Evolutionary conservation across 768 basidiomycete genomes (phyloP), one percentile per base, ranked within the genome.

Genomic region (Kwoniella mangroviensis): DNA sequence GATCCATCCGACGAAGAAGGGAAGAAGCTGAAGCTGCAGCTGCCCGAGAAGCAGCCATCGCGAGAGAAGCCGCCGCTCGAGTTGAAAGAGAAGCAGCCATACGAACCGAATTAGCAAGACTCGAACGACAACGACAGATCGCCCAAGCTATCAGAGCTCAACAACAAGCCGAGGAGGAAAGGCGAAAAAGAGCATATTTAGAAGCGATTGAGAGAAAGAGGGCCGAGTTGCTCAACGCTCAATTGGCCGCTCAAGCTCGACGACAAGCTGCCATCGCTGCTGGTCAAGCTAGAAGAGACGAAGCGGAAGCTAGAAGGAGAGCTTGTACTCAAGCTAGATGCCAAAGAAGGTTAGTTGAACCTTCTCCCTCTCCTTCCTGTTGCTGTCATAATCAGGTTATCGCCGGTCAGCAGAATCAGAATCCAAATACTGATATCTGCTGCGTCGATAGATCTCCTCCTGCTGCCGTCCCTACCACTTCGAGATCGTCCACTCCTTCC

Each of bases 1-100:
- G 68, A 42, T 41, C 70, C 11, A 75, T 80, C 65, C 79, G 72
- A 59, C 72, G 70, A 56, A 68, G 77, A n/a, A 64, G 70, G 15
- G 66, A 78, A 65, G 70, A 65, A 49, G 72, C 71, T 49, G 54
- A 71, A 52, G 62, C 63, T 54, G 58, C 49, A 57, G 69, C 66
- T 42, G 51, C 45, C 43, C n/a, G 43, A 13, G 72, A 73, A 66
- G 68, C 68, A n/a, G 65, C 69, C 22, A 22, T 42, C 15, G 63
- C 54, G 12, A n/a, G 62, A 51, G 58, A 61, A 60, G 70, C 70
- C 54, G 59, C 66, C 45, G 65, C 67, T 13, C 58, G 68, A 62
- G 72, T 65, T 17, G 65, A 63, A 43, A 59, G 72, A 52, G 76
- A 74, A 51, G 69, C 61, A 12, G 73, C 69, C 6, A 66, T 72